Conservation (phyloP, 2,329 filamentous ascomycete species). For the Penicillium janthinellum region DNA sequence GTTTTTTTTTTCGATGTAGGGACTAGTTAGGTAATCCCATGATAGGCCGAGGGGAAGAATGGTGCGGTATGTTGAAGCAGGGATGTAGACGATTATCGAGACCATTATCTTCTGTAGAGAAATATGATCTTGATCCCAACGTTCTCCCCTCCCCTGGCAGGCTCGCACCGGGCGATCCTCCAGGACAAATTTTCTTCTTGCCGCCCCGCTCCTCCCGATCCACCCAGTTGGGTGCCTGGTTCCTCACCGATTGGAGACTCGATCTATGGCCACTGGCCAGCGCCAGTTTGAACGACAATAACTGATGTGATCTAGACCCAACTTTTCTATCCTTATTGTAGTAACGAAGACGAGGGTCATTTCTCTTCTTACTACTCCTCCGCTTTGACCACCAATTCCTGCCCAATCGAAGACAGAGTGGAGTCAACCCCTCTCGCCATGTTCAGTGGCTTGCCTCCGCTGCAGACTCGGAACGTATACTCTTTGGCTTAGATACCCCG, state of each 20-base stretch:
- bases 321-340: too few species aligned
- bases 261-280: background rate
- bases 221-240: slow-evolving; percentile 24
- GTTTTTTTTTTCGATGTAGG: background rate
- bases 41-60: background rate
- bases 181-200: slow-evolving; percentile 30
- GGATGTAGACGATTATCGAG: background rate
- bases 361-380: too few species aligned
- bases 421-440: slow-evolving; percentile 18
- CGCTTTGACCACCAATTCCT: background rate
- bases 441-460: slow-evolving; percentile 19
- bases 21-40: background rate
- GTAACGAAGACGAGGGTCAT: too few species aligned
- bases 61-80: background rate
- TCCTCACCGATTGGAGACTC: slow-evolving; percentile 21
- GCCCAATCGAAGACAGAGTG: slow-evolving; percentile 8
- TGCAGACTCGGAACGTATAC: slow-evolving; percentile 12
- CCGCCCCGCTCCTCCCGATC: slow-evolving; percentile 30
- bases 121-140: background rate
- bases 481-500: background rate
- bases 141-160: background rate
- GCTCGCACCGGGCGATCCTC: slow-evolving; percentile 20
- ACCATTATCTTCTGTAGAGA: too few species aligned
- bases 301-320: background rate
- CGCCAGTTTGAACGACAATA: background rate